Evolutionary conservation across 139 green algal genomes (phyloP).

Genomic region (Gonium pectorale): DNA sequence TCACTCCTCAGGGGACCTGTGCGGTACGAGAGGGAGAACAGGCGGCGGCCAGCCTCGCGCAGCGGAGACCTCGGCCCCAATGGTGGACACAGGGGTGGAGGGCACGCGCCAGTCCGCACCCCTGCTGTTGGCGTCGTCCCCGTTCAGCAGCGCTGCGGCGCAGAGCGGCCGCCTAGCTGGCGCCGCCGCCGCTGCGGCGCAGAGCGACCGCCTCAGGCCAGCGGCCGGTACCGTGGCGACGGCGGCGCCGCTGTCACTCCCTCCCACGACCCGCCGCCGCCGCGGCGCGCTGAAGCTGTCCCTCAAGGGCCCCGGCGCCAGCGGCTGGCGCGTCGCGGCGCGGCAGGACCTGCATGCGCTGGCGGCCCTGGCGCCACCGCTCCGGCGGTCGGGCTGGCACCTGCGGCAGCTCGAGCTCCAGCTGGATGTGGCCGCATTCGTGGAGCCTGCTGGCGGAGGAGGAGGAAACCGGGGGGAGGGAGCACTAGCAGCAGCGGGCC

Average conservation of each 20-base stretch:
- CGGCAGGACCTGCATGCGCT: neutral
- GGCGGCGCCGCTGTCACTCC: neutral
- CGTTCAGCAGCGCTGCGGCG: too few species aligned
- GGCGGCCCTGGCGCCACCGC: neutral
- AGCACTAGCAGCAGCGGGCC: too few species aligned
- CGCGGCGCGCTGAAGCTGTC: neutral
- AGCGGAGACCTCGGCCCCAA: too few species aligned
- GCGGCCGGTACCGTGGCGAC: neutral
- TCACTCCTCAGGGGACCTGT: too few species aligned
- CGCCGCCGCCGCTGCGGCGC: neutral
- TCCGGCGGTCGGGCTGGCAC: neutral
- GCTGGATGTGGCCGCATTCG: neutral
- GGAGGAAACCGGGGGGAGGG: too few species aligned
- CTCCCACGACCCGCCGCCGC: neutral
- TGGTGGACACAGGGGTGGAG: too few species aligned
- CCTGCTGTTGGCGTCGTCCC: too few species aligned
- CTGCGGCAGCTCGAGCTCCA: conserved; percentile 12
- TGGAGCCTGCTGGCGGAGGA: neutral
- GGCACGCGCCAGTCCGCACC: too few species aligned
- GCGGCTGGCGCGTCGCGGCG: conserved; percentile 1
- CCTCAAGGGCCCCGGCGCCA: neutral
- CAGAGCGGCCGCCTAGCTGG: too few species aligned
- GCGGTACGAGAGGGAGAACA: too few species aligned
- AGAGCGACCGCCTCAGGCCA: too few species aligned
- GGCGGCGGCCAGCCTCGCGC: too few species aligned